Evolutionary conservation across 495 filamentous ascomycete genomes (phyloP).

Genomic region (Daldinia bambusicola): DNA sequence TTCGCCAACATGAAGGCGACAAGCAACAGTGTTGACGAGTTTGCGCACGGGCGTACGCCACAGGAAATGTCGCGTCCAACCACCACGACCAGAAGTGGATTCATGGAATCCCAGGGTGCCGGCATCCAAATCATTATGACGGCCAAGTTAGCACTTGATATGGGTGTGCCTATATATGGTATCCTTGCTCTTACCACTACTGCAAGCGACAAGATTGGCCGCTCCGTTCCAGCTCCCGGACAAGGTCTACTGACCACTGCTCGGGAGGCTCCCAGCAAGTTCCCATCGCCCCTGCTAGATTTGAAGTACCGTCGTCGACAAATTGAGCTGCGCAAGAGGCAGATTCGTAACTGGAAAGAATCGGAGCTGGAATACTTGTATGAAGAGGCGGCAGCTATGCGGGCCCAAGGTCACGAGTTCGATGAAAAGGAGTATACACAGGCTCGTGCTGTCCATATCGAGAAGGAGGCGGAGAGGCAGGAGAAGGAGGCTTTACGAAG

Average conservation of each 20-base stretch:
- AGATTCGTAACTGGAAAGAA: conserved; percentile 96
- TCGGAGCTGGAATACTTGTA: conserved; percentile 92
- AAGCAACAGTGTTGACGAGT: conserved; percentile 94
- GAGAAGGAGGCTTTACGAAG: conserved; percentile 91
- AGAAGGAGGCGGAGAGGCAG: conserved; percentile 87
- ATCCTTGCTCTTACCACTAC: conserved; percentile 93
- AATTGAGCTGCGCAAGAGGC: conserved; percentile 87
- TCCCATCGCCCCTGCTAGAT: conserved; percentile 93
- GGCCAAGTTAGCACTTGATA: conserved; percentile 92
- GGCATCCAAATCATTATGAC: conserved; percentile 99
- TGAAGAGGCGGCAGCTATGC: conserved; percentile 90
- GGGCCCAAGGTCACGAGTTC: conserved; percentile 76
- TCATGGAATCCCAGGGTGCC: conserved; percentile 99
- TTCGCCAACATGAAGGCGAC: conserved; percentile 99
- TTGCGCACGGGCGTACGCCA: conserved; percentile 93
- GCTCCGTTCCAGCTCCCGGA: conserved; percentile 94
- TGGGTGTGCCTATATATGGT: conserved; percentile 98
- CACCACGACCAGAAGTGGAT: conserved; percentile 94
- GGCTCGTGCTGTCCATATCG: conserved; percentile 85
- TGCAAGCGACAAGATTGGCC: conserved; percentile 99
- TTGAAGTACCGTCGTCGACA: conserved; percentile 97
- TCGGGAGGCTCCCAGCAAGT: conserved; percentile 87
- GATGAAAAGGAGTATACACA: conserved; percentile 85
- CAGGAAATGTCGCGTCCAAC: conserved; percentile 98
- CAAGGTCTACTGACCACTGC: conserved; percentile 98